Evolutionary conservation across 2,329 filamentous ascomycete genomes (phyloP).

Genomic region (Cercospora sojina): DNA sequence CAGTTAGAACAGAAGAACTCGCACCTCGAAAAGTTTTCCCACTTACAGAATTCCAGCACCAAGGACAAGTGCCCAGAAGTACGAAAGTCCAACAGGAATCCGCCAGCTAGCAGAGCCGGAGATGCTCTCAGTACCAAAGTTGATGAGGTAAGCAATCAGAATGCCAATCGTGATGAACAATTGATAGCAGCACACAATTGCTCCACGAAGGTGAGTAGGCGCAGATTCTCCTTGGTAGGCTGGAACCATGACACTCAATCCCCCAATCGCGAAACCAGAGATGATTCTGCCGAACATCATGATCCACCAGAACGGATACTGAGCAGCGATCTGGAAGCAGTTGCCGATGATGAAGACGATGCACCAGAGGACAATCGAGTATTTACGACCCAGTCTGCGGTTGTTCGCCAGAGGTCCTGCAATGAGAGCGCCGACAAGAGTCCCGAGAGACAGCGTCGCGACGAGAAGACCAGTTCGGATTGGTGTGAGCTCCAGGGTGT

Average conservation of each 20-base stretch:
- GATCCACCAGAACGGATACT: conserved; percentile 56
- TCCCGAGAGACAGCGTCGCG: conserved; percentile 58
- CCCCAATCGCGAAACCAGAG: conserved; percentile 63
- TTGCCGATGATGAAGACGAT: conserved; percentile 63
- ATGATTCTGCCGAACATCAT: conserved; percentile 63
- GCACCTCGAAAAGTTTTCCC: not conserved
- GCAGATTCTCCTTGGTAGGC: conserved; percentile 67
- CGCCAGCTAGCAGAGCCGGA: conserved; percentile 43
- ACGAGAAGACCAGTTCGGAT: conserved; percentile 62
- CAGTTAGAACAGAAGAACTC: not conserved
- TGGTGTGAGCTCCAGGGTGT: conserved; percentile 49
- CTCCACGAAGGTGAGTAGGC: conserved; percentile 61
- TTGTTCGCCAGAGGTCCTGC: conserved; percentile 60
- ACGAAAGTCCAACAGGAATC: conserved; percentile 48
- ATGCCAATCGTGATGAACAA: conserved; percentile 68
- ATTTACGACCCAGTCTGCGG: conserved; percentile 54
- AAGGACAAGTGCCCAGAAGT: conserved; percentile 46
- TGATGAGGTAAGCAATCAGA: conserved; percentile 51
- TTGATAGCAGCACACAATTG: conserved; percentile 64
- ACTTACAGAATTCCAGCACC: conserved; percentile 42
- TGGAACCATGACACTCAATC: conserved; percentile 60
- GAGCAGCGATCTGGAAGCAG: conserved; percentile 62
- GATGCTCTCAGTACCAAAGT: conserved; percentile 58
- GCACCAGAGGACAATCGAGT: conserved; percentile 60
- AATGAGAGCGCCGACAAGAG: conserved; percentile 56